These are phyloP conservation scores for Eutreptiella sp. DNA, from an alignment of 208 protist genomes.

Conservation along the genomic window DNA sequence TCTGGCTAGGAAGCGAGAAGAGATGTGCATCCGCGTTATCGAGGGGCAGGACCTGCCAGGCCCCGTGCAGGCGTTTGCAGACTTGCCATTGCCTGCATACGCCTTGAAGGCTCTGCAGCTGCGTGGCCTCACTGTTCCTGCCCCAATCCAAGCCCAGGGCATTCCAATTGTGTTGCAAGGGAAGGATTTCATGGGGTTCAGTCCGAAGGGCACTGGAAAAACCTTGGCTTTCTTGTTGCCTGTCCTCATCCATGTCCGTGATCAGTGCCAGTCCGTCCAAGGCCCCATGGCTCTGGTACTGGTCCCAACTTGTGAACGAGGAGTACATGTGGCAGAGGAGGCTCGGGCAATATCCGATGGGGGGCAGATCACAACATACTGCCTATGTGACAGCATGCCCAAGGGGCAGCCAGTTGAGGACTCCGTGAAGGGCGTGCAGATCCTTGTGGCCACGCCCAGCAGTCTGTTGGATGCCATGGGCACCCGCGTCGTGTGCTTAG, in stretches of 20 bases:
- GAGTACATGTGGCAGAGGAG: too few species aligned
- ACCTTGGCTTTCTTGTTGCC: too few species aligned
- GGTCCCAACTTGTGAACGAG: too few species aligned
- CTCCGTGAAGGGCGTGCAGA: conserved; percentile 61
- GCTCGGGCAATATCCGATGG: conserved; percentile 29
- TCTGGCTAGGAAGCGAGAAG: too few species aligned
- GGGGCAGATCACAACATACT: conserved; percentile 45
- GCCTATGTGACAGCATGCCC: conserved; percentile 80
- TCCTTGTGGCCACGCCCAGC: conserved; percentile 81
- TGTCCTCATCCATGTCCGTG: too few species aligned
- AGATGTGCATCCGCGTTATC: too few species aligned
- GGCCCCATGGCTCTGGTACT: too few species aligned
- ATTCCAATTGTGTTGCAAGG: too few species aligned
- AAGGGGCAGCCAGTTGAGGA: conserved; percentile 61
- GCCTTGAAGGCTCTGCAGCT: conserved; percentile 69
- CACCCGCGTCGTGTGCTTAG: conserved; percentile 70
- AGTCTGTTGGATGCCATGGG: conserved; percentile 83
- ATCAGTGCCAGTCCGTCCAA: conserved; percentile 32
- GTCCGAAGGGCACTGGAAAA: too few species aligned
- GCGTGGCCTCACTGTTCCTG: conserved; percentile 66
- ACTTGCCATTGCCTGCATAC: conserved; percentile 49
- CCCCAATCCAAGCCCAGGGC: too few species aligned
- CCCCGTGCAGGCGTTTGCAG: conserved; percentile 21
- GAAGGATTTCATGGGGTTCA: too few species aligned
- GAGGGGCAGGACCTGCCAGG: too few species aligned